Conservation (phyloP, 2,329 filamentous ascomycete genomes). For the Arachnomyces sp. region DNA sequence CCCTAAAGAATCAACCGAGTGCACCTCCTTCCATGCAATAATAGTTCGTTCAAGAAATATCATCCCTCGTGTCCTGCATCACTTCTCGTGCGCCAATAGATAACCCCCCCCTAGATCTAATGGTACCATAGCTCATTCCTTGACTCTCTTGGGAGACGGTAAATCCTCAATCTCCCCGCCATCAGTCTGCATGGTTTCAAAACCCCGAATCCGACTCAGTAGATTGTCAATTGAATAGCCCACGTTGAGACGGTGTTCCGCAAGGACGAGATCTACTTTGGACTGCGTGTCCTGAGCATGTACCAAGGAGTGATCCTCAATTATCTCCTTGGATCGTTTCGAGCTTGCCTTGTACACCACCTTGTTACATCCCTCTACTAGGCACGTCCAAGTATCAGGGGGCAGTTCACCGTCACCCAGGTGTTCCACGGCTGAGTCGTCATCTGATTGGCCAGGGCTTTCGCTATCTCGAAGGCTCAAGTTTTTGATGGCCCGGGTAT, state of each 20-base stretch:
- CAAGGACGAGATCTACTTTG: constrained; percentile 28
- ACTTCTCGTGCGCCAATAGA: too few relatives aligned
- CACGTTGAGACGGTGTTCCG: constrained; percentile 28
- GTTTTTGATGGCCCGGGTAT: constrained; percentile 9
- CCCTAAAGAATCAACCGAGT: too few relatives aligned
- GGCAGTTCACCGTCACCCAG: constrained; percentile 10
- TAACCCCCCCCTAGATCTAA: too few relatives aligned
- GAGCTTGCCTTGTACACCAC: constrained; percentile 24
- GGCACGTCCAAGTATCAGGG: constrained; percentile 27
- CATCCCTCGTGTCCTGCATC: too few relatives aligned
- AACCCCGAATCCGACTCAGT: constrained; percentile 23
- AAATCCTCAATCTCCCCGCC: constrained; percentile 11
- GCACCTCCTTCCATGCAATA: too few relatives aligned
- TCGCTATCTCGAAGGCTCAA: constrained; percentile 12
- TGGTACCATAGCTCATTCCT: too few relatives aligned
- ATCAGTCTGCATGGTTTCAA: constrained; percentile 17
- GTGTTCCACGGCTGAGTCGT: constrained; percentile 18
- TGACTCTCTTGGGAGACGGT: constrained; percentile 10
- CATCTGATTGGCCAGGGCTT: constrained; percentile 17
- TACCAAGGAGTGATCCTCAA: constrained; percentile 25
- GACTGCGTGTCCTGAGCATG: constrained; percentile 29
- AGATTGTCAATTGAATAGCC: constrained; percentile 26
- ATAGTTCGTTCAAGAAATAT: too few relatives aligned
- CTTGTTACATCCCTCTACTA: constrained; percentile 25
- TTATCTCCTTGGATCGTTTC: constrained; percentile 24